phyloP scores from a whole-genome alignment of 192 early-diverging fungal genomes.

The Backusella luteola region DNA sequence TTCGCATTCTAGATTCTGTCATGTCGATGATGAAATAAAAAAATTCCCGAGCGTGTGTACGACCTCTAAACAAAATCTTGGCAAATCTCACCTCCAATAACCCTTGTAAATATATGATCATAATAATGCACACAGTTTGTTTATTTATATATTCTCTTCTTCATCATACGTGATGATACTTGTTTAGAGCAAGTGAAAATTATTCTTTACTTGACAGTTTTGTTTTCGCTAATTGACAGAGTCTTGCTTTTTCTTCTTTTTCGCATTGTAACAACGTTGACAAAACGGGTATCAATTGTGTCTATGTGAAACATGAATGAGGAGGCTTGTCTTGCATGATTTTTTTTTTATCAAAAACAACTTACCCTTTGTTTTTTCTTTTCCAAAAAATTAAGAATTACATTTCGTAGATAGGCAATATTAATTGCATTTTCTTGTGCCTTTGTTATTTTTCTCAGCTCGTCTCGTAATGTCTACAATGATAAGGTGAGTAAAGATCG shows the following conservation, averaged over 20 bases:
- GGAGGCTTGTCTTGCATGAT: background rate
- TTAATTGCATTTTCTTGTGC: background rate
- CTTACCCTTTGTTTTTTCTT: slow-evolving; percentile 16
- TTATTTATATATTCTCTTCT: background rate
- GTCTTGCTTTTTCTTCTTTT: background rate
- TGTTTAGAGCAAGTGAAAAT: background rate
- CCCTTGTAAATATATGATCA: background rate
- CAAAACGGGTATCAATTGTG: slow-evolving; percentile 2
- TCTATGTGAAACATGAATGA: background rate
- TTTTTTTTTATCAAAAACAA: background rate
- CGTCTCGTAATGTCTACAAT: slow-evolving; percentile 16
- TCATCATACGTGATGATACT: background rate
- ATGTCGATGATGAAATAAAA: background rate
- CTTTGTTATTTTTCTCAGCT: background rate
- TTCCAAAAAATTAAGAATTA: slow-evolving; percentile 12
- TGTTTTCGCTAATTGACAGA: background rate
- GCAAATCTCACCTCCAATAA: background rate
- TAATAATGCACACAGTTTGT: background rate
- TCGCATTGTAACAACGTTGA: slow-evolving; percentile 3
- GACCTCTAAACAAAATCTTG: background rate
- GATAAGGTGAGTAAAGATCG: background rate
- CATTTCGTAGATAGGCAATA: slow-evolving; percentile 17
- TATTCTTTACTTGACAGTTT: background rate
- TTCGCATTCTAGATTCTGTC: background rate
- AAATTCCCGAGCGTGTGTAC: background rate